Conservation (phyloP, 306 rosid genomes). For the Hippophae tibetana region DNA sequence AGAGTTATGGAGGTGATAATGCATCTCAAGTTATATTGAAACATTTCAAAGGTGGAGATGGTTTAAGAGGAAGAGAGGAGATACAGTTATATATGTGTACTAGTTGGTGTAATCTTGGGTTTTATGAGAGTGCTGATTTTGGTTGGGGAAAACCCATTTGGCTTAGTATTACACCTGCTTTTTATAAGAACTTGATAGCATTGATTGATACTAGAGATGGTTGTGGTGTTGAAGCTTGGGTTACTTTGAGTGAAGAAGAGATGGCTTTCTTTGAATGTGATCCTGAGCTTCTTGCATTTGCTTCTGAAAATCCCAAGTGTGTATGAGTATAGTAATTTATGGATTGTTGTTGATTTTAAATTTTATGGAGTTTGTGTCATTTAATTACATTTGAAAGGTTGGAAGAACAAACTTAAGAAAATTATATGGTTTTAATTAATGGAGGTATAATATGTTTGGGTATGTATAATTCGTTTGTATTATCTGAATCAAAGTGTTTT, state of each 20-base stretch:
- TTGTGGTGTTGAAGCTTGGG: conserved; percentile 19
- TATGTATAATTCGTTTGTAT: no score
- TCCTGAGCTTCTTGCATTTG: conserved; percentile 19
- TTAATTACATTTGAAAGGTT: no score
- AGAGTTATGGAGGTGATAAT: conserved; percentile 6
- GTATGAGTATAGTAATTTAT: background rate
- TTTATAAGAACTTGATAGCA: background rate
- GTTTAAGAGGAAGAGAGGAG: background rate
- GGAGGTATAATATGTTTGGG: no score
- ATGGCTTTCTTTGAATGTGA: conserved; percentile 18
- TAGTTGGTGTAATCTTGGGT: conserved; percentile 4
- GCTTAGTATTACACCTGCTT: background rate
- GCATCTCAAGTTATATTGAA: conserved; percentile 3
- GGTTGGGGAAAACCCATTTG: conserved; percentile 5
- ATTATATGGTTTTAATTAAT: no score
- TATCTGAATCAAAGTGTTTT: no score
- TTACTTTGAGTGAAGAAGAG: conserved; percentile 10
- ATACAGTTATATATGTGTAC: background rate
- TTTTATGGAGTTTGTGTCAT: no score
- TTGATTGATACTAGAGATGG: conserved; percentile 16
- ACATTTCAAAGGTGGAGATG: background rate
- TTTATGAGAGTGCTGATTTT: conserved; percentile 10
- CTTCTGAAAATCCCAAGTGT: conserved; percentile 5
- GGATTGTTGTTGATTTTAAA: no score
- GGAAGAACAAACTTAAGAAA: no score